Evolutionary conservation across 352 stramenopile species (phyloP).

Genomic region (Pythium brachiatum): DNA sequence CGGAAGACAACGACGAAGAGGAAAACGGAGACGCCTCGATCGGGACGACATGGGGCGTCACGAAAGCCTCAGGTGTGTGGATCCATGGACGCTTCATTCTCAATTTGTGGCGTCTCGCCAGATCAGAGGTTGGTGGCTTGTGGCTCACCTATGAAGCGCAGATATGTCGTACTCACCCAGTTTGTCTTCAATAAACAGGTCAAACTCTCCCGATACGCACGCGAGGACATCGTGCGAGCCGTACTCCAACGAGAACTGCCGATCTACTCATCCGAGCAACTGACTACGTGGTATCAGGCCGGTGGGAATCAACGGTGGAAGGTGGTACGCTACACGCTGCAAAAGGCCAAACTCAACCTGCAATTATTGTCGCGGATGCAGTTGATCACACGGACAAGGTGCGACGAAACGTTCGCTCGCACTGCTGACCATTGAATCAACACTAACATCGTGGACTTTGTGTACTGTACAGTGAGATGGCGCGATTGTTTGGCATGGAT

Average conservation of each 20-base stretch:
- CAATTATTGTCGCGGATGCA: slow-evolving; percentile 57
- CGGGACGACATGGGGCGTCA: slow-evolving; percentile 73
- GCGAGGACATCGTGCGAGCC: slow-evolving; percentile 49
- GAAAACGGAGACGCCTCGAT: slow-evolving; percentile 42
- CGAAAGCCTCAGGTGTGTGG: slow-evolving; percentile 86
- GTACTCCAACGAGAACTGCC: slow-evolving; percentile 50
- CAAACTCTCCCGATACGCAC: slow-evolving; percentile 56
- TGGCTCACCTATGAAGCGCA: too few relatives aligned
- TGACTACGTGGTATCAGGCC: slow-evolving; percentile 42
- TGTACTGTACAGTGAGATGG: slow-evolving; percentile 83
- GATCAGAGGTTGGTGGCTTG: slow-evolving; percentile 59
- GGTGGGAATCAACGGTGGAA: slow-evolving; percentile 21
- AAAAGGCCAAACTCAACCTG: slow-evolving; percentile 33
- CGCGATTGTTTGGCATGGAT: slow-evolving; percentile 92
- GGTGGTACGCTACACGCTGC: slow-evolving; percentile 33
- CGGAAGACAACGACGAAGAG: slow-evolving; percentile 26
- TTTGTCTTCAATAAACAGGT: too few relatives aligned
- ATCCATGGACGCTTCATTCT: slow-evolving; percentile 88
- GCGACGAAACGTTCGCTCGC: background rate
- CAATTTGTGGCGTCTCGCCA: slow-evolving; percentile 90
- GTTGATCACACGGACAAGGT: slow-evolving; percentile 58
- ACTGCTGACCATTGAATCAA: background rate
- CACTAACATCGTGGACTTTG: background rate
- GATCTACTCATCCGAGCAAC: slow-evolving; percentile 34
- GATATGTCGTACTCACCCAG: too few relatives aligned